Evolutionary conservation across 2,329 filamentous ascomycete genomes (phyloP), one percentile per base, ranked within the genome.

Genomic region (Huntiella moniliformis): DNA sequence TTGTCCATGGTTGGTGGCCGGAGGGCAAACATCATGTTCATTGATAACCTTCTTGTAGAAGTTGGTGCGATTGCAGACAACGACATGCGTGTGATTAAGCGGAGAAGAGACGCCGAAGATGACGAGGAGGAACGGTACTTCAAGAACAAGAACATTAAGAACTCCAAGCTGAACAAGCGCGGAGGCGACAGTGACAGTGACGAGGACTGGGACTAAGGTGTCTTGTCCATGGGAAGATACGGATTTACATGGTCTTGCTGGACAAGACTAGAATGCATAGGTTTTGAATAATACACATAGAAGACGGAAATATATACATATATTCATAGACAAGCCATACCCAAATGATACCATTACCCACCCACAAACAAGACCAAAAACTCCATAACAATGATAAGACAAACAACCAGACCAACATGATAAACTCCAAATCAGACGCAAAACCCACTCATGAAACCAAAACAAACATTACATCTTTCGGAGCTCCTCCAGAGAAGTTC

Each of bases 41-140:
- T 96, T 50, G 86, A 96, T 58, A 74, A 78, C 53, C 59, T 96
- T 36, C 65, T 98, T 34, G 72, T 95, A 2, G 80, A 86, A 41
- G 68, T 92, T 34, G 86, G 86, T 3, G 88, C 86, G 1, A 67
- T 96, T 12, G 73, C 77, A 45, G 70, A 79, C 42, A 79, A 77
- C 48, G 91, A 98, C 58, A 72, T 83, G 61, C 77, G 91, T 46
- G 67, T 95, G 33, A 66, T 73, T 28, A 76, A 77, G 63, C 67
- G 72, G 52, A 68, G 69, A 54, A 66, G 71, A 51, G 68, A 67
- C 11, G 71, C 73, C 1, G 70, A 77, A 51, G 75, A 79, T 37
- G 72, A 67, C 41, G 69, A 74, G 53, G 71, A 79, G 54, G 71
- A 75, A 53, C 66, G 67, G 38, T 58, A 71, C 38, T 60, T 57